Evolutionary conservation across 352 stramenopile genomes (phyloP).

Genomic region (Pythium aquatile): DNA sequence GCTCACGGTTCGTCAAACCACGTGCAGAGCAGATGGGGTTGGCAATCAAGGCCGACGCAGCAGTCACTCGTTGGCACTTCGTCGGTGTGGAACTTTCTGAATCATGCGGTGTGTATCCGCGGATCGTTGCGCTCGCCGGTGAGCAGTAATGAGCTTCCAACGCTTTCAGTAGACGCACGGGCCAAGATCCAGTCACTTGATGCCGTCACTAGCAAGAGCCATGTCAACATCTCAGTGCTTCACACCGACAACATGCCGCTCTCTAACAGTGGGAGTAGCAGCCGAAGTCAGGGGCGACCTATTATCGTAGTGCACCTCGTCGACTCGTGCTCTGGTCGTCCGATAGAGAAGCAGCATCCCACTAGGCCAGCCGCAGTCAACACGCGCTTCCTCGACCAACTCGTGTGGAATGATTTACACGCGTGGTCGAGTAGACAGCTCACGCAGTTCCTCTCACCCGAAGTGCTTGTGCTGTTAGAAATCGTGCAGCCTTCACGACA

Average conservation of each 20-base stretch:
- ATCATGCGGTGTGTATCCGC: conserved; percentile 10
- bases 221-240: conserved; percentile 38
- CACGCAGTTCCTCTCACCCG: conserved; percentile 36
- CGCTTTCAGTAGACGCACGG: conserved; percentile 3
- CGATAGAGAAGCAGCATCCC: conserved; percentile 31
- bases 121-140: conserved; percentile 7
- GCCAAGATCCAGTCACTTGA: conserved; percentile 8
- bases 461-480: conserved; percentile 53
- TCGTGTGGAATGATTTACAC: conserved; percentile 43
- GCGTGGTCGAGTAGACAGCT: conserved; percentile 10
- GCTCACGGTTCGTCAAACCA: neutral
- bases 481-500: conserved; percentile 35
- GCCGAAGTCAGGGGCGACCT: conserved; percentile 33
- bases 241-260: conserved; percentile 59
- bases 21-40: neutral
- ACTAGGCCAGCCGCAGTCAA: conserved; percentile 22
- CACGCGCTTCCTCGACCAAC: conserved; percentile 18
- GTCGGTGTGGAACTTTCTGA: conserved; percentile 4
- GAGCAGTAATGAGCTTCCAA: conserved; percentile 8
- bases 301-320: conserved; percentile 49
- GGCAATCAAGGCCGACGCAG: neutral
- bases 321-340: conserved; percentile 47
- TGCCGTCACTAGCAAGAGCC: conserved; percentile 21
- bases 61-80: neutral
- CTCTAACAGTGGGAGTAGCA: conserved; percentile 11